These are phyloP conservation scores for Aphanomyces astaci DNA, from an alignment of 352 stramenopile genomes.

Conservation along the genomic window DNA sequence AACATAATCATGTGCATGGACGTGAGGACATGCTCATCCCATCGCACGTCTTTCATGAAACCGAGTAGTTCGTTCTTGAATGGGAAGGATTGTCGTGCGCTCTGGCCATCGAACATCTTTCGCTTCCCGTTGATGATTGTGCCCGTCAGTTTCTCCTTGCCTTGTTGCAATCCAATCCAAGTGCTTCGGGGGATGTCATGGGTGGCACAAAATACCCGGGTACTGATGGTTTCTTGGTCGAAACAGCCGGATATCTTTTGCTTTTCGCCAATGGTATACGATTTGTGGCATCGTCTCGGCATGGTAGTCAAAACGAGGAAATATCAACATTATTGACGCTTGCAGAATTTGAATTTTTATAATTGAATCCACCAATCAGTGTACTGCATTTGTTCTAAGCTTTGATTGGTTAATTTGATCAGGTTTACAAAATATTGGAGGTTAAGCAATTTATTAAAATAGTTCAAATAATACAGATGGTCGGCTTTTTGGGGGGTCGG, in stretches of 20 bases:
- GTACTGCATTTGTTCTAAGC: no score
- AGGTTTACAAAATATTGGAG: no score
- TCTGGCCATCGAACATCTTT: neutral
- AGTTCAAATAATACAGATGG: neutral
- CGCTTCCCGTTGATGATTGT: neutral
- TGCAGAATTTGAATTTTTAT: no score
- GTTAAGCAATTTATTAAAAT: neutral
- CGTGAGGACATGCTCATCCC: neutral
- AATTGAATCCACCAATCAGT: no score
- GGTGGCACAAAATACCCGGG: no score
- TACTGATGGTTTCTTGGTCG: neutral
- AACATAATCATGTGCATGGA: neutral
- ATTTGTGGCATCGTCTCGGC: no score
- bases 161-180: no score
- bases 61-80: neutral
- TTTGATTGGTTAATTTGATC: no score
- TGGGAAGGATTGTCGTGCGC: no score
- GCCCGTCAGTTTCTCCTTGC: neutral
- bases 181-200: no score
- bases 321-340: no score
- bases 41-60: neutral
- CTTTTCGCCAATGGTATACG: neutral
- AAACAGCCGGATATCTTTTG: neutral
- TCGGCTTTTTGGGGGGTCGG: neutral
- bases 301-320: no score